Evolutionary conservation across 345 rosid species (phyloP).

Genomic region (Lepidium africanum): DNA sequence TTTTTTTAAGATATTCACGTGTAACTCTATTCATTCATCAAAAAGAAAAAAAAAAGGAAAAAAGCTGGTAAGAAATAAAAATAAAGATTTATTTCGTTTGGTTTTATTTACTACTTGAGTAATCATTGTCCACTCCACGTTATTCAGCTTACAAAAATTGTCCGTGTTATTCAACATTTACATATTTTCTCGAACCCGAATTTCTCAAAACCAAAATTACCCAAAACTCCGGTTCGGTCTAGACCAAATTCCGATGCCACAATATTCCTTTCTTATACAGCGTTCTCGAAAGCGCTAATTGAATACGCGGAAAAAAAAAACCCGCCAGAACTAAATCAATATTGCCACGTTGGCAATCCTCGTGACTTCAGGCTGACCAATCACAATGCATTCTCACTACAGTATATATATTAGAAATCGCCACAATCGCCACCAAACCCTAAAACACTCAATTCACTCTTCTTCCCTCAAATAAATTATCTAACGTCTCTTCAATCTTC

Average conservation of each 20-base stretch:
- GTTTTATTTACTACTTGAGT: background rate
- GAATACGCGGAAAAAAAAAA: background rate
- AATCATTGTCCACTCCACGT: too few relatives aligned
- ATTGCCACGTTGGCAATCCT: constrained; percentile 14
- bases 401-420: background rate
- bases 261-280: too few relatives aligned
- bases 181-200: too few relatives aligned
- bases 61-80: background rate
- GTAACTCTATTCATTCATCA: constrained; percentile 65
- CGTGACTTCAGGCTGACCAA: background rate
- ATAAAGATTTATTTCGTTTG: constrained; percentile 2
- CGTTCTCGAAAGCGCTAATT: too few relatives aligned
- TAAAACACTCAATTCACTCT: background rate
- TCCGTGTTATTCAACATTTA: background rate
- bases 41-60: background rate
- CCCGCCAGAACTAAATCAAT: background rate
- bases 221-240: too few relatives aligned
- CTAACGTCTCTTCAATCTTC: background rate
- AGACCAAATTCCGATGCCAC: too few relatives aligned
- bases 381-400: background rate
- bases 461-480: background rate
- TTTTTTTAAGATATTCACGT: constrained; percentile 17
- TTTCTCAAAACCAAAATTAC: too few relatives aligned
- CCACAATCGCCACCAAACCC: background rate
- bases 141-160: too few relatives aligned